These are phyloP conservation scores for Talaromyces wortmannii DNA, from an alignment of 495 filamentous ascomycete genomes.

Conservation along the genomic window DNA sequence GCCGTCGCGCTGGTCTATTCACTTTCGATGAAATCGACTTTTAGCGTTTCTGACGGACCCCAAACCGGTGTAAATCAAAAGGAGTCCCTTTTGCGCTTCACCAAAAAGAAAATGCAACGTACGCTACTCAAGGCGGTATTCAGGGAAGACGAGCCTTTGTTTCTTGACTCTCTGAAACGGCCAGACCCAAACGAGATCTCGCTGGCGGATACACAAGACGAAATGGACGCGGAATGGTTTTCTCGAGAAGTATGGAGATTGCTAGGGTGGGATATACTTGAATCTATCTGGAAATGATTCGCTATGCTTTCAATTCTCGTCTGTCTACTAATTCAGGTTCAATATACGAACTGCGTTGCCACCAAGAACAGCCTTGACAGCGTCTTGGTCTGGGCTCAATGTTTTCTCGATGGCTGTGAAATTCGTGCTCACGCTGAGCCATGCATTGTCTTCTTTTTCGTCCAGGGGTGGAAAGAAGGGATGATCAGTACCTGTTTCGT, in stretches of 20 bases:
- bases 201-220: slow-evolving; percentile 1
- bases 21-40: slow-evolving; percentile 1
- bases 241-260: slow-evolving; percentile 40
- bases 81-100: slow-evolving; percentile 11
- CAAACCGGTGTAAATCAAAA: slow-evolving; percentile 1
- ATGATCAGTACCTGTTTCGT: slow-evolving; percentile 69
- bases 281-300: slow-evolving; percentile 4
- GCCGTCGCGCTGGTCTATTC: slow-evolving; percentile 18
- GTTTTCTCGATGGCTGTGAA: slow-evolving; percentile 59
- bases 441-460: slow-evolving; percentile 51
- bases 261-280: slow-evolving; percentile 40
- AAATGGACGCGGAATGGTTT: slow-evolving; percentile 33
- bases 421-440: slow-evolving; percentile 80
- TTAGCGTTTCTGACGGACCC: neutral
- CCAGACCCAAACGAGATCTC: slow-evolving; percentile 10
- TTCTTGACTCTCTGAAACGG: slow-evolving; percentile 15
- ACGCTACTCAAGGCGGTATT: slow-evolving; percentile 36
- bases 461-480: slow-evolving; percentile 87
- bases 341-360: slow-evolving; percentile 64
- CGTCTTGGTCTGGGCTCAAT: slow-evolving; percentile 44
- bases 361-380: slow-evolving; percentile 51
- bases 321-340: slow-evolving; percentile 33
- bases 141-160: slow-evolving; percentile 20
- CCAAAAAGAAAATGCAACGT: slow-evolving; percentile 27
- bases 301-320: too few species aligned